phyloP scores from a whole-genome alignment of 1,139 yeast genomes.

The Martiniozyma asiatica region DNA sequence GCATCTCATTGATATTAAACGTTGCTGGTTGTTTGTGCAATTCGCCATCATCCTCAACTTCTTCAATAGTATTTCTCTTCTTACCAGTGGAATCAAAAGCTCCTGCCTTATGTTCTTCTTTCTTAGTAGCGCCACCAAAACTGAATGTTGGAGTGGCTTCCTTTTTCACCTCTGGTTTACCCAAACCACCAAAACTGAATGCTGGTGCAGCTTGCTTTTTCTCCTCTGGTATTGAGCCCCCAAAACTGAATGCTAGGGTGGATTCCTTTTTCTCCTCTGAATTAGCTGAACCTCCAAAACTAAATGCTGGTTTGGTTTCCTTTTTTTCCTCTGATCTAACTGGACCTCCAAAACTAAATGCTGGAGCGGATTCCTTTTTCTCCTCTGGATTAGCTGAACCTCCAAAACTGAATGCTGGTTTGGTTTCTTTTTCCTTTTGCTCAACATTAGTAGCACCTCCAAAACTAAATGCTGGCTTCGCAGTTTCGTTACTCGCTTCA shows the following conservation, averaged over 20 bases:
- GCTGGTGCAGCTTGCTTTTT: slow-evolving; percentile 5
- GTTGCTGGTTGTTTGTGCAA: no score
- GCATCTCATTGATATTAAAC: no score
- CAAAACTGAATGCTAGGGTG: slow-evolving; percentile 1
- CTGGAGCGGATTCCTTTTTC: slow-evolving; percentile 1
- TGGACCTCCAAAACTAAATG: slow-evolving; percentile 6
- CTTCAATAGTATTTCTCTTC: no score
- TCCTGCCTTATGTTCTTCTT: no score
- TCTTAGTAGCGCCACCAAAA: slow-evolving; percentile 4
- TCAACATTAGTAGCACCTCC: no score
- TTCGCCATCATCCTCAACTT: no score
- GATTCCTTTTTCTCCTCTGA: slow-evolving; percentile 3
- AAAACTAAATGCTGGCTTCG: slow-evolving; percentile 5
- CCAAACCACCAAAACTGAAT: slow-evolving; percentile 5
- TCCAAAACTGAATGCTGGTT: slow-evolving; percentile 11
- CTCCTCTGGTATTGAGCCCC: not conserved
- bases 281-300: slow-evolving; percentile 3
- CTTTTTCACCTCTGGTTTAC: not conserved
- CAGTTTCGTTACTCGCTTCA: slow-evolving; percentile 1
- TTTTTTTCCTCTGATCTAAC: no score
- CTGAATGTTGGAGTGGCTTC: slow-evolving; percentile 3
- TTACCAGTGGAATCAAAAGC: no score
- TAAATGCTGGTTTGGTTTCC: slow-evolving; percentile 5
- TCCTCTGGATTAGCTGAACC: slow-evolving; percentile 1
- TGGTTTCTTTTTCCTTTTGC: no score